phyloP scores from a whole-genome alignment of 139 green algal species.

The Chlorella sp. region DNA sequence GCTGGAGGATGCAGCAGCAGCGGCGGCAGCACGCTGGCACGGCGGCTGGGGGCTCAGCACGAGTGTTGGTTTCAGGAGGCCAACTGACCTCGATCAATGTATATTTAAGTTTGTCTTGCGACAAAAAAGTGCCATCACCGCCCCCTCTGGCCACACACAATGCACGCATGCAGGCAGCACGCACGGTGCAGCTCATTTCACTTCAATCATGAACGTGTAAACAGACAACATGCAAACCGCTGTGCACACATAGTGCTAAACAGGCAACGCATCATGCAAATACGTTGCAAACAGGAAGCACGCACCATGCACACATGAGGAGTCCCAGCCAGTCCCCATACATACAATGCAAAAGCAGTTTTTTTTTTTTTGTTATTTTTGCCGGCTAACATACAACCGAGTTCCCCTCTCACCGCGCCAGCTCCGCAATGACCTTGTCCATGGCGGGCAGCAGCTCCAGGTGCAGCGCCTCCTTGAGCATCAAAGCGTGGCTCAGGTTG shows the following conservation, averaged over 20 bases:
- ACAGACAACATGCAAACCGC: not conserved
- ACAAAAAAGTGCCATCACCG: slow-evolving; percentile 33
- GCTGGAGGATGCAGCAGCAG: too few species aligned
- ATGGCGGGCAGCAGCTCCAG: slow-evolving; percentile 87
- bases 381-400: not conserved
- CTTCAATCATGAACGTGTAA: too few species aligned
- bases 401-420: slow-evolving; percentile 49
- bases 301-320: not conserved
- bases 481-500: slow-evolving; percentile 97
- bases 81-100: slow-evolving; percentile 47
- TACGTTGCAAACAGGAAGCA: not conserved
- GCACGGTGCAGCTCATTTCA: too few species aligned
- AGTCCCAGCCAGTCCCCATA: not conserved
- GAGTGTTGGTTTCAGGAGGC: slow-evolving; percentile 33
- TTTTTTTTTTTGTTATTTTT: too few species aligned
- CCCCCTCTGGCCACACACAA: not conserved
- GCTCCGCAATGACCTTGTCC: slow-evolving; percentile 82
- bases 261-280: not conserved
- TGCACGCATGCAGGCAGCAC: not conserved
- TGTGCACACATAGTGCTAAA: not conserved
- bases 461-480: slow-evolving; percentile 91
- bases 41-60: slow-evolving; percentile 40
- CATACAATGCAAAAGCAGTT: not conserved
- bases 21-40: not conserved
- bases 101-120: slow-evolving; percentile 55